These are phyloP conservation scores for Hyaloscypha variabilis DNA, from an alignment of 495 filamentous ascomycete species.

Conservation along the genomic window DNA sequence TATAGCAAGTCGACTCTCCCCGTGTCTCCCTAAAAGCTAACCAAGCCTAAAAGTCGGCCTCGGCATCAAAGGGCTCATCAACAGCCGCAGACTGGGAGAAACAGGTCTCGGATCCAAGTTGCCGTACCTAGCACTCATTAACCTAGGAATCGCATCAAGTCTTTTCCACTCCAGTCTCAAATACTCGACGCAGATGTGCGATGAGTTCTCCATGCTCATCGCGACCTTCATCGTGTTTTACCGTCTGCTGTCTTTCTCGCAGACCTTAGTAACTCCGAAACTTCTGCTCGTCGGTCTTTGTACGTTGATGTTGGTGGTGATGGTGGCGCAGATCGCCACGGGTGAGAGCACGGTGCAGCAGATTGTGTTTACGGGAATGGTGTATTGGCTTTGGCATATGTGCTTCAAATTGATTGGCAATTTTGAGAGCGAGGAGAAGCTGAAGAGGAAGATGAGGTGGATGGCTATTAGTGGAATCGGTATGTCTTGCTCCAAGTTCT, in stretches of 20 bases:
- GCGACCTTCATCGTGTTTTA: conserved; percentile 17
- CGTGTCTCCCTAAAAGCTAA: background rate
- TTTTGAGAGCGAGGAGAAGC: background rate
- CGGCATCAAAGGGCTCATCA: conserved; percentile 10
- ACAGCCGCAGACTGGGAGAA: background rate
- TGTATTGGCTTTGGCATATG: conserved; percentile 17
- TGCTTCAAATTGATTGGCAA: conserved; percentile 13
- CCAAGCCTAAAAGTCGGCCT: conserved; percentile 4
- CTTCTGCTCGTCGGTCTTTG: background rate
- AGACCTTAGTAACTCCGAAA: conserved; percentile 1
- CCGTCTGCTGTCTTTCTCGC: conserved; percentile 12
- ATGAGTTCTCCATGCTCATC: conserved; percentile 19
- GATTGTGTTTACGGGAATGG: conserved; percentile 17
- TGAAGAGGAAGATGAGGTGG: conserved; percentile 12
- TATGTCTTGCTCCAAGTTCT: background rate
- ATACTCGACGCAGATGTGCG: conserved; percentile 15
- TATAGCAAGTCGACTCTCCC: conserved; percentile 5
- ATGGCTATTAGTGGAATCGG: conserved; percentile 17
- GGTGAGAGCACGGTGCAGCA: conserved; percentile 13
- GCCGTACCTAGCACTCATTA: conserved; percentile 8
- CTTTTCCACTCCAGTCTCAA: conserved; percentile 16
- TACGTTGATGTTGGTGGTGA: background rate
- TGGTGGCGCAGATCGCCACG: background rate
- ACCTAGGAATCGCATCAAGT: conserved; percentile 10
- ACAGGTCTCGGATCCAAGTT: background rate